Base-by-base conservation (phyloP, 1,284 basidiomycete species). In the Irpex sp. region DNA sequence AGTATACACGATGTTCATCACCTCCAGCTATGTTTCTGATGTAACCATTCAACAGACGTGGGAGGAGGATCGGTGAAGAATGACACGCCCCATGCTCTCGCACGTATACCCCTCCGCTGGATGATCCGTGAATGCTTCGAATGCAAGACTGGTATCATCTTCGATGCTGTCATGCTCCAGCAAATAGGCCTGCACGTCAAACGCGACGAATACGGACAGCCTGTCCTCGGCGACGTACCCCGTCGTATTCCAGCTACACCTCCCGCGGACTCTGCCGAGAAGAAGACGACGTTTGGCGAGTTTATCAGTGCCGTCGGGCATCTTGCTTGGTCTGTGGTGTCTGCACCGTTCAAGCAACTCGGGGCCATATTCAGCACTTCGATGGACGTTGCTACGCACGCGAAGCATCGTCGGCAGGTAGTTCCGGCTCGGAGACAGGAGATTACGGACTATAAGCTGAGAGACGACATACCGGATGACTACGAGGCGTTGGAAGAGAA, bases 51-150 rank as follows among this genome's bases (percentile, higher is more conserved):
- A 51, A 36, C 61, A 80, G 80, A 83, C 58, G 71, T 81, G 37
- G 80, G 79, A 6, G 81, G 81, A 28, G 79, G 82, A 9, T 77
- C 80, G 0, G 82, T 83, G 0, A 69, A 69, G 18, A 84, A 85
- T 65, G 73, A 73, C 28, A 80, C 77, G 0, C 75, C 75, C 1
- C 70, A 82, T 64, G 78, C 77, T 16, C 76, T 85, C 6, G 80
- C 84, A 1, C 77, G 81, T 56, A 84, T 85, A 58, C 74, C 83
- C 16, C 74, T 86, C 3, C 78, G 82, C 4, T 85, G 84, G 84
- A 85, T 86, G 83, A 74, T 85, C 39, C 78, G 84, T 28, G 75
- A 85, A 69, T 78, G 77, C 63, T 82, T 83, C 75, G 55, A 56
- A 8, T 63, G 65, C 33, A 62, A 68, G 10, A 69, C 68, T 2